Percentiles rank a stretch among this genome's conserved stretches.
Evolutionary conservation across 2,329 filamentous ascomycete genomes (phyloP).

Genomic region (Pseudofabraea citricarpa): DNA sequence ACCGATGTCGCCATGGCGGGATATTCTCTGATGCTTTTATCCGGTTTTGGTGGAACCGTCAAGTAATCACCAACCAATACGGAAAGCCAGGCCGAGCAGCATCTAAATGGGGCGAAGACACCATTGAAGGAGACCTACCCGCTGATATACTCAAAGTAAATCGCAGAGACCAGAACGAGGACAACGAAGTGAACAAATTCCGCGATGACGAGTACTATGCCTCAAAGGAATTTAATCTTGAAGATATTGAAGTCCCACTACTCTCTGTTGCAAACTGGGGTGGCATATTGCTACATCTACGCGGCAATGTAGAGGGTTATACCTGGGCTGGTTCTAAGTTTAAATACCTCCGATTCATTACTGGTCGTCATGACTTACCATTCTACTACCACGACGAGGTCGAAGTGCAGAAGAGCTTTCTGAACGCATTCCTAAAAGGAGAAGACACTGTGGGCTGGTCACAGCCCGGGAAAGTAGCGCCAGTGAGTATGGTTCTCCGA

Average conservation of each 20-base stretch:
- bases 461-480: constrained; percentile 49
- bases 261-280: constrained; percentile 68
- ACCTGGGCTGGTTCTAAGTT: constrained; percentile 57
- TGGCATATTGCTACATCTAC: constrained; percentile 62
- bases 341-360: constrained; percentile 67
- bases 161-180: constrained; percentile 40
- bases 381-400: constrained; percentile 70
- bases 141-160: constrained; percentile 46
- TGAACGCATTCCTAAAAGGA: constrained; percentile 67
- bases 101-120: constrained; percentile 29
- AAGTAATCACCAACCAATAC: constrained; percentile 64
- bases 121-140: constrained; percentile 51
- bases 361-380: constrained; percentile 65
- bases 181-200: constrained; percentile 28
- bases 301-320: constrained; percentile 65
- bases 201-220: constrained; percentile 13
- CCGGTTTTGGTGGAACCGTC: constrained; percentile 61
- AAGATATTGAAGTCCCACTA: constrained; percentile 63
- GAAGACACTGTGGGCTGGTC: constrained; percentile 61
- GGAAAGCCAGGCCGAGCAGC: constrained; percentile 44
- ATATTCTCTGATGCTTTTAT: constrained; percentile 55
- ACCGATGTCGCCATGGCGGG: constrained; percentile 54
- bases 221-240: constrained; percentile 48
- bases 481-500: constrained; percentile 56
- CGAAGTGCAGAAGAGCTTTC: constrained; percentile 60